Evolutionary conservation across 805 yeast genomes (phyloP), one percentile per base, ranked within the genome.

Genomic region (Saccharomycopsis sp.): DNA sequence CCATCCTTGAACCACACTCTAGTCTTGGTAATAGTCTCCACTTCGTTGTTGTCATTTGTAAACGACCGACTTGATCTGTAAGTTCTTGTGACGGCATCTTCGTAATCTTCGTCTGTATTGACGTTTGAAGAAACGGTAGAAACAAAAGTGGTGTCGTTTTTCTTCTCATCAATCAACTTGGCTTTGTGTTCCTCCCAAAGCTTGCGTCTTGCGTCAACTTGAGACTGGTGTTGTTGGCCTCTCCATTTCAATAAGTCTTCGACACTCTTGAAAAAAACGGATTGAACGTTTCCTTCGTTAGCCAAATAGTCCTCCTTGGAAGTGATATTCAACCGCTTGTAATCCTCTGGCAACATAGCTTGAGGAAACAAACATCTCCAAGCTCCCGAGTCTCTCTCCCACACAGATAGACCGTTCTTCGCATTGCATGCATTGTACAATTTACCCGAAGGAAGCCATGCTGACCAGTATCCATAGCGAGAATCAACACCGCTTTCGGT

Each of bases 351-450:
- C 58, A 66, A 69, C 65, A 63, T 63, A 54, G 64, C 62, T 61
- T 77, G 76, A 12, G 97, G 96, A 70, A 91, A 86, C 51, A 92
- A 73, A 71, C 98, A 92, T 67, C 91, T 80, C 97, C 97, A 92
- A 69, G 84, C 80, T 0, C 97, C 98, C 21, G 79, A 76, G 34
- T 69, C 62, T 41, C 80, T 72, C 67, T 90, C 95, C 97, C 97
- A 92, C 12, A 83, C 84, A 0, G 89, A 80, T 4, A 79, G 71
- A 2, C 99, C 98, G 7, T 82, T 73, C 40, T 78, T 71, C 20
- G 79, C 79, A 61, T 79, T 64, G 70, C 98, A 92, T 51, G 79
- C 75, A 55, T 79, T 75, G 68, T 84, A 89, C 61, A 81, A 79
- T 53, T 76, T 69, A 1, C 79, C 73, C 0, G 84, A 73, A 1